phyloP scores from a whole-genome alignment of 331 rosid genomes.

The Quercus lobata region DNA sequence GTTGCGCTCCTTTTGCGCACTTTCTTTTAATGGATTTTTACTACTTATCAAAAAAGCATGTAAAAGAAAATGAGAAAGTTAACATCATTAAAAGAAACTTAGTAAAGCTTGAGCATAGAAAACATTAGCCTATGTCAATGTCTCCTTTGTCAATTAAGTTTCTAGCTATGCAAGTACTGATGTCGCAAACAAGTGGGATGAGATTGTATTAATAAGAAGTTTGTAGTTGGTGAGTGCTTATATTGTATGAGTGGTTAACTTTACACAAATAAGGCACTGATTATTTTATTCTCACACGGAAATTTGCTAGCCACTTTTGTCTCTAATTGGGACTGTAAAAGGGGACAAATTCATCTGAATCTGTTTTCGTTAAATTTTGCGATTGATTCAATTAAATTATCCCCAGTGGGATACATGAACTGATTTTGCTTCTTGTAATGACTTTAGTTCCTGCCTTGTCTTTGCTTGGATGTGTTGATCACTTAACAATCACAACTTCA shows the following conservation, averaged over 20 bases:
- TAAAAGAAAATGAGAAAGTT: neutral
- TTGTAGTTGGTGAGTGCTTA: neutral
- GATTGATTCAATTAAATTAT: neutral
- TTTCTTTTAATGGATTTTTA: too few species aligned
- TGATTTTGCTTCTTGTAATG: neutral
- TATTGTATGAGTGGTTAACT: neutral
- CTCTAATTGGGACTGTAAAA: neutral
- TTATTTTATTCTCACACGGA: neutral
- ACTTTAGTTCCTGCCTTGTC: neutral
- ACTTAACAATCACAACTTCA: slow-evolving; percentile 1
- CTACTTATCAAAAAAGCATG: too few species aligned
- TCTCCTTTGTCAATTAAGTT: neutral
- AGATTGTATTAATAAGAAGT: neutral
- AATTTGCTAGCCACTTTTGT: neutral
- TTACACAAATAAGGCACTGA: too few species aligned
- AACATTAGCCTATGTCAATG: neutral
- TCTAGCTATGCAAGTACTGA: neutral
- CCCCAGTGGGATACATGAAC: neutral
- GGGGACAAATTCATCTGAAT: neutral
- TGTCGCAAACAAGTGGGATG: neutral
- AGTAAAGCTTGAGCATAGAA: neutral
- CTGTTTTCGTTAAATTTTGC: neutral
- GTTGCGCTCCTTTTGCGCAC: too few species aligned
- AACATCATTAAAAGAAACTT: neutral
- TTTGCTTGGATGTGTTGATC: neutral